Conservation (phyloP, 768 basidiomycete species). For the Pisolithus microcarpus region DNA sequence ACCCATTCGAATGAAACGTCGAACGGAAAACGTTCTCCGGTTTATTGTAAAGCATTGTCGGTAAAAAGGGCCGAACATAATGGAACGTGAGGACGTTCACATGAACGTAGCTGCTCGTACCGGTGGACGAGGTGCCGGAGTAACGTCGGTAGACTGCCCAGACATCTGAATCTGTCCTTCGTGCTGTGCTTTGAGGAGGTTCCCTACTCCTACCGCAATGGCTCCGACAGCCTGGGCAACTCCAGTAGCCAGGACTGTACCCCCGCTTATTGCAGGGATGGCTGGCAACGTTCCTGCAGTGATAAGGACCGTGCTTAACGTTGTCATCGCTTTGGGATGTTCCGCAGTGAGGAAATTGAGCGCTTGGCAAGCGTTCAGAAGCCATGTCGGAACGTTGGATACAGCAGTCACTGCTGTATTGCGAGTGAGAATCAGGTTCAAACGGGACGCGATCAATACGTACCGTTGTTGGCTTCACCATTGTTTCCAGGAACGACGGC, state of each 20-base stretch:
- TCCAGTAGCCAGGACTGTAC: constrained; percentile 63
- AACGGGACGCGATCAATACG: background rate
- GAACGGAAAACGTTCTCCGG: too few relatives aligned
- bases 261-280: constrained; percentile 64
- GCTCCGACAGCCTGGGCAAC: constrained; percentile 76
- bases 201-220: constrained; percentile 69
- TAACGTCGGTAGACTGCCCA: constrained; percentile 8
- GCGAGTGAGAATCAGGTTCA: background rate
- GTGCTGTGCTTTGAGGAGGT: constrained; percentile 43
- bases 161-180: constrained; percentile 30
- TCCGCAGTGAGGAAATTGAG: constrained; percentile 68
- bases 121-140: constrained; percentile 17
- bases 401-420: constrained; percentile 34
- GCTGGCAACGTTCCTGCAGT: constrained; percentile 70
- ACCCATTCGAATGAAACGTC: too few relatives aligned
- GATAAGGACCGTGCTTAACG: constrained; percentile 70
- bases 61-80: background rate
- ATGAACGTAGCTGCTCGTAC: constrained; percentile 26
- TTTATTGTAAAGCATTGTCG: too few relatives aligned
- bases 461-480: constrained; percentile 14
- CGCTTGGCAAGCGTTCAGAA: constrained; percentile 69
- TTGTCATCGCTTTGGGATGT: constrained; percentile 69
- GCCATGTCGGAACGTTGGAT: constrained; percentile 64
- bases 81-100: constrained; percentile 4
- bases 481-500: background rate